These are phyloP conservation scores for Colletotrichum simmondsii DNA, from an alignment of 2,329 filamentous ascomycete species.

Conservation along the genomic window DNA sequence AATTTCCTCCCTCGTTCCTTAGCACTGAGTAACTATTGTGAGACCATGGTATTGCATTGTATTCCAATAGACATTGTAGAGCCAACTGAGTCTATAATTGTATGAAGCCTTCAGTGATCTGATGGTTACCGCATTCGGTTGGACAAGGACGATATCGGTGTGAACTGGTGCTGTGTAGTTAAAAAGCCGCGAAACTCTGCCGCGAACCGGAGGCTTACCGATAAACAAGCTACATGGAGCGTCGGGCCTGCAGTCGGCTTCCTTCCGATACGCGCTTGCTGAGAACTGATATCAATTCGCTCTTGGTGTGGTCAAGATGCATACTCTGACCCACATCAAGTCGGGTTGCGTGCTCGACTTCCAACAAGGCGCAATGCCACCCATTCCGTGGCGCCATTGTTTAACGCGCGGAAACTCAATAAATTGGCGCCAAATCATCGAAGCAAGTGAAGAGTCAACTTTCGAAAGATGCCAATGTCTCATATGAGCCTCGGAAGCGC, in stretches of 20 bases:
- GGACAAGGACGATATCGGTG: constrained; percentile 5
- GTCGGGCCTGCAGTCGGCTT: not conserved
- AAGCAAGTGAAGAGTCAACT: too few species aligned
- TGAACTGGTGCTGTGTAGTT: not conserved
- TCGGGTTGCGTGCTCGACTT: constrained; percentile 28
- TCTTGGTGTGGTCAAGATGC: not conserved
- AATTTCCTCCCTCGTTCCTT: not conserved
- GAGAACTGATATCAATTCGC: not conserved
- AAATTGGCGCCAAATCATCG: not conserved
- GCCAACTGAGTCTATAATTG: not conserved
- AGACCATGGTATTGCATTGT: too few species aligned
- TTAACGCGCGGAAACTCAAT: not conserved
- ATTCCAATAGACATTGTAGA: not conserved
- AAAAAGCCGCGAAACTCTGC: not conserved
- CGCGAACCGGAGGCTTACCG: too few species aligned
- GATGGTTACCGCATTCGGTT: not conserved
- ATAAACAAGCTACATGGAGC: not conserved
- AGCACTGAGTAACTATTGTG: too few species aligned
- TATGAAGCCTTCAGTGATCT: not conserved
- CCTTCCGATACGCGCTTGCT: not conserved
- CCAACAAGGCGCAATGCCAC: constrained; percentile 24
- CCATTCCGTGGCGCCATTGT: constrained; percentile 13
- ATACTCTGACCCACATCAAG: constrained; percentile 3
- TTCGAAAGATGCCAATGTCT: too few species aligned
- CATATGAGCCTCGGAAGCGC: not conserved